phyloP scores from a whole-genome alignment of 768 basidiomycete species.

The Amanita brunnescens region DNA sequence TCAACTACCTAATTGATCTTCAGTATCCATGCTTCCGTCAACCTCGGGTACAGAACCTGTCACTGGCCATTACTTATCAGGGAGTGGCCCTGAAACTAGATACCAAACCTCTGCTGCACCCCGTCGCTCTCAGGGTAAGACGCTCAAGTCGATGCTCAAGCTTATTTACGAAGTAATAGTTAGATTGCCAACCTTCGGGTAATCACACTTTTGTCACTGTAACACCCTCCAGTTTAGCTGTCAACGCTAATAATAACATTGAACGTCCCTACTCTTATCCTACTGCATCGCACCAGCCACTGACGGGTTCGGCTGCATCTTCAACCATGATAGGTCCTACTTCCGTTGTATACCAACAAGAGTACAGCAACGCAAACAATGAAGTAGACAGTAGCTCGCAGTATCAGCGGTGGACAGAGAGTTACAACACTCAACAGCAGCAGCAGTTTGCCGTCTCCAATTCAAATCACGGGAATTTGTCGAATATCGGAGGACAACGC shows the following conservation, averaged over 20 bases:
- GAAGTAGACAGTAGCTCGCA: constrained; percentile 19
- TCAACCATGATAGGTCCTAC: constrained; percentile 47
- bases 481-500: constrained; percentile 9
- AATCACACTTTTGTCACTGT: constrained; percentile 1
- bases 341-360: constrained; percentile 45
- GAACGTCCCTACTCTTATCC: neutral
- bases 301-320: constrained; percentile 15
- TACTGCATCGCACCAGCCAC: constrained; percentile 8
- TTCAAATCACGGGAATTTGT: neutral
- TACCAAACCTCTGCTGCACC: neutral
- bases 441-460: constrained; percentile 1
- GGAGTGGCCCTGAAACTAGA: neutral
- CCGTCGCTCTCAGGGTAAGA: neutral
- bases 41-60: neutral
- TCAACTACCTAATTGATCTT: neutral
- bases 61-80: neutral
- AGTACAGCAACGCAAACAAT: constrained; percentile 20
- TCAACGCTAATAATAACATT: constrained; percentile 5
- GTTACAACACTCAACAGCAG: constrained; percentile 18
- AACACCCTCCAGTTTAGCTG: neutral
- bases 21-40: neutral
- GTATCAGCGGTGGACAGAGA: constrained; percentile 35
- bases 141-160: neutral
- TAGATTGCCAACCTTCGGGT: neutral
- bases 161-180: neutral